These are phyloP conservation scores for Ambrosiella cleistominuta DNA, from an alignment of 2,329 filamentous ascomycete genomes.

Conservation along the genomic window DNA sequence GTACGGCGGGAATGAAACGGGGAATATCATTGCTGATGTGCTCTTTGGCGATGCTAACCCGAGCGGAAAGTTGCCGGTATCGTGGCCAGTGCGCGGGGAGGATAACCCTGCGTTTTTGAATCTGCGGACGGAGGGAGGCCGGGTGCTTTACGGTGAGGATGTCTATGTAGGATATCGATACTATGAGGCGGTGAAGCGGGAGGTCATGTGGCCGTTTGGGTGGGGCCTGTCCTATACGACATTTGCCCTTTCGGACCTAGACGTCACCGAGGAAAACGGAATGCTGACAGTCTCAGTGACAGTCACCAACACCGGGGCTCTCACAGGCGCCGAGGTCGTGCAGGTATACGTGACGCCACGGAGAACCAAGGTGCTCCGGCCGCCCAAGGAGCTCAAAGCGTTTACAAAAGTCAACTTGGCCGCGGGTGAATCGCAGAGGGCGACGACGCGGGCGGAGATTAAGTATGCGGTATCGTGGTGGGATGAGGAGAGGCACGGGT, in stretches of 20 bases:
- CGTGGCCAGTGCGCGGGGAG: constrained; percentile 45
- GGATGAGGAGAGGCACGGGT: constrained; percentile 48
- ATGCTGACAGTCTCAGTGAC: constrained; percentile 33
- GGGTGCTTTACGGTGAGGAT: constrained; percentile 62
- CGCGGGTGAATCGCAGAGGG: constrained; percentile 38
- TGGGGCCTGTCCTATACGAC: constrained; percentile 61
- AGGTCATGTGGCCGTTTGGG: constrained; percentile 59
- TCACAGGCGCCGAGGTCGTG: constrained; percentile 35
- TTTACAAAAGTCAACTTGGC: constrained; percentile 46
- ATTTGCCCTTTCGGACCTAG: constrained; percentile 40
- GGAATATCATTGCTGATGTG: constrained; percentile 63
- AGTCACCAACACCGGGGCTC: constrained; percentile 43
- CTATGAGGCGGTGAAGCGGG: constrained; percentile 53
- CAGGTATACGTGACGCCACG: constrained; percentile 39
- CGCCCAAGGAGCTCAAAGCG: constrained; percentile 46
- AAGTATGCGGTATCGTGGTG: constrained; percentile 54
- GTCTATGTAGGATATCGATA: constrained; percentile 68
- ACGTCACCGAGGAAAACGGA: constrained; percentile 42
- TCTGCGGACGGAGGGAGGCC: constrained; percentile 51
- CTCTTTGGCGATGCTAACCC: constrained; percentile 60
- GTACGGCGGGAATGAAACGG: constrained; percentile 78
- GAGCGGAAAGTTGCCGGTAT: constrained; percentile 55
- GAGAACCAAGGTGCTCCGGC: constrained; percentile 34
- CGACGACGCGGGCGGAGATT: constrained; percentile 37
- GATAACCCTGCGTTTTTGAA: constrained; percentile 65